phyloP scores from a whole-genome alignment of 768 basidiomycete species.

The Amanita muscaria region DNA sequence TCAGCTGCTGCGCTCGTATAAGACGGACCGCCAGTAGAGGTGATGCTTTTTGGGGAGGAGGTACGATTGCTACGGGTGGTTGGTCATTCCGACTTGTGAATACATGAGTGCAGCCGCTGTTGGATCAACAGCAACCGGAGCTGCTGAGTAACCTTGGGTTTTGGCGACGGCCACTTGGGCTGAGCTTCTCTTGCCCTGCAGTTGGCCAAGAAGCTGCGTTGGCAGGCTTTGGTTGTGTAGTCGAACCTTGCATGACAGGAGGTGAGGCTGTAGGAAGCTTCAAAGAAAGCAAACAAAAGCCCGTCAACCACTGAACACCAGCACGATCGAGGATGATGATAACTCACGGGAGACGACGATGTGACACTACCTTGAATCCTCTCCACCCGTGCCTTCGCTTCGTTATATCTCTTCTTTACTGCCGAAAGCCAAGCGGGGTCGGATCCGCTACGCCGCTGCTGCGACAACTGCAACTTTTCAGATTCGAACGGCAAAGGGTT shows the following conservation, averaged over 20 bases:
- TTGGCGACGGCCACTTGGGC: slow-evolving; percentile 57
- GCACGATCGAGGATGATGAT: background rate
- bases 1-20: slow-evolving; percentile 30
- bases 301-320: slow-evolving; percentile 9
- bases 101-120: slow-evolving; percentile 19
- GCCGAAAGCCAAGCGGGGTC: slow-evolving; percentile 48
- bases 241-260: slow-evolving; percentile 8
- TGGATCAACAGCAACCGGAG: slow-evolving; percentile 15
- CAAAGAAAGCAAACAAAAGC: slow-evolving; percentile 14
- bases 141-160: slow-evolving; percentile 35
- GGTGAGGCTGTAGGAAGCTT: slow-evolving; percentile 13
- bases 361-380: slow-evolving; percentile 38
- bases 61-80: background rate
- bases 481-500: slow-evolving; percentile 29
- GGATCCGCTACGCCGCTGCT: too few relatives aligned
- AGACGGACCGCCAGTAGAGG: slow-evolving; percentile 12
- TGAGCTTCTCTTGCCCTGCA: slow-evolving; percentile 70
- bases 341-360: slow-evolving; percentile 25
- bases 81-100: slow-evolving; percentile 25
- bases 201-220: slow-evolving; percentile 40
- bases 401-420: slow-evolving; percentile 61
- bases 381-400: slow-evolving; percentile 52
- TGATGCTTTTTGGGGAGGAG: too few relatives aligned
- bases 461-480: slow-evolving; percentile 13
- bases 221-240: slow-evolving; percentile 13